Evolutionary conservation across 1,284 basidiomycete species (phyloP).

Genomic region (Cryptococcus sp.): DNA sequence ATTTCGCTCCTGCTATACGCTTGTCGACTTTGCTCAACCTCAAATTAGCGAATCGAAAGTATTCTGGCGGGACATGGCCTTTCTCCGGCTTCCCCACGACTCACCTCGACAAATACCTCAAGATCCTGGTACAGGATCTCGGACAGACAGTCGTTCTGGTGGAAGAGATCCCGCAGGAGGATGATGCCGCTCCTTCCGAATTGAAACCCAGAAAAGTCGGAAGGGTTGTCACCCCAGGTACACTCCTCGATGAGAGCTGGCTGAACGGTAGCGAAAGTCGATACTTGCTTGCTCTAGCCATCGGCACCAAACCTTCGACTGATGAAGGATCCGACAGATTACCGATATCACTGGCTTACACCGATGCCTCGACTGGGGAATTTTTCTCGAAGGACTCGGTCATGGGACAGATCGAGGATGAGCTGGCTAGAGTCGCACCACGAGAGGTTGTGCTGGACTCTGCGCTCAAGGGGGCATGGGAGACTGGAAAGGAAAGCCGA

Average conservation of each 20-base stretch:
- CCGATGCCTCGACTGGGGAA: conserved; percentile 91
- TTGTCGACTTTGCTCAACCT: conserved; percentile 64
- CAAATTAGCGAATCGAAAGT: conserved; percentile 35
- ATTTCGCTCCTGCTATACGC: conserved; percentile 82
- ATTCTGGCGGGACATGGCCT: conserved; percentile 51
- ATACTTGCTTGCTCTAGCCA: conserved; percentile 71
- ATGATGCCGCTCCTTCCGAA: conserved; percentile 57
- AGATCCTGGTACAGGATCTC: conserved; percentile 74
- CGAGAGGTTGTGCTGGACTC: conserved; percentile 72
- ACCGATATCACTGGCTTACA: conserved; percentile 72
- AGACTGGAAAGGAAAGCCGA: neutral
- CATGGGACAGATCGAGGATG: conserved; percentile 64
- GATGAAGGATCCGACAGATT: neutral
- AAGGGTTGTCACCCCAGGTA: conserved; percentile 85
- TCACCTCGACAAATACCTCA: conserved; percentile 80
- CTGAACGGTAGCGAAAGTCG: conserved; percentile 79
- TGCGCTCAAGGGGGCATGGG: conserved; percentile 45
- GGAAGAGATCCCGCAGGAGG: conserved; percentile 63
- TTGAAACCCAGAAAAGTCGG: conserved; percentile 60
- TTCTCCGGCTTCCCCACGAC: conserved; percentile 86
- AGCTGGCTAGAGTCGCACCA: conserved; percentile 75
- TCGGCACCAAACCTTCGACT: conserved; percentile 5
- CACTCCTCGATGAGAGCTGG: conserved; percentile 84
- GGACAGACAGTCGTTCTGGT: conserved; percentile 83
- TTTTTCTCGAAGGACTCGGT: conserved; percentile 70